Percentiles rank a stretch among this genome's conserved stretches.
phyloP scores from a whole-genome alignment of 768 basidiomycete genomes.

The Boletus huronensis region DNA sequence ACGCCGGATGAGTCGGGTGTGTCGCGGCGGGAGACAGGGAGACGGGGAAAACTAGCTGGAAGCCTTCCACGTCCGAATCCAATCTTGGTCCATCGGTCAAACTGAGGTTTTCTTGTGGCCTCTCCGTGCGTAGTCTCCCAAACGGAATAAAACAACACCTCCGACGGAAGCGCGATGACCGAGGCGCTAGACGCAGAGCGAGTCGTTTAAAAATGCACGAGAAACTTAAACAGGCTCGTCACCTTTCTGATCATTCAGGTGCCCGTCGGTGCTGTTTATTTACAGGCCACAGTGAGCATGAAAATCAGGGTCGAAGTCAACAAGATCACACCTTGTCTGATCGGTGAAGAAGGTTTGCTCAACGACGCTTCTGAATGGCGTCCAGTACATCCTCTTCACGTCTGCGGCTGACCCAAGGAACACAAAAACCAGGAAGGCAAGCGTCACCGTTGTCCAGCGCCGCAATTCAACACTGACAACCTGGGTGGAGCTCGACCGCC shows the following conservation, averaged over 20 bases:
- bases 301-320: not conserved
- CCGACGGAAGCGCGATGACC: not conserved
- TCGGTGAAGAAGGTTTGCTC: not conserved
- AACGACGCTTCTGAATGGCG: not conserved
- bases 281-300: not conserved
- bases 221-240: not conserved
- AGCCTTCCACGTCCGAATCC: not conserved
- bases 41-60: not conserved
- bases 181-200: not conserved
- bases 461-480: constrained; percentile 8
- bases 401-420: constrained; percentile 18
- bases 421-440: constrained; percentile 14
- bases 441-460: constrained; percentile 16
- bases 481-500: not conserved
- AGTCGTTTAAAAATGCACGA: not conserved
- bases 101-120: not conserved
- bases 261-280: too few relatives aligned
- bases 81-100: not conserved
- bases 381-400: constrained; percentile 11
- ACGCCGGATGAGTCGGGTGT: not conserved
- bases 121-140: not conserved
- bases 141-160: not conserved
- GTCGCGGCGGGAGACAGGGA: not conserved
- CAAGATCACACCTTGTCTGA: not conserved
- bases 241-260: not conserved